Evolutionary conservation across 805 yeast genomes (phyloP), one percentile per base, ranked within the genome.

Genomic region (Blastobotrys americana): DNA sequence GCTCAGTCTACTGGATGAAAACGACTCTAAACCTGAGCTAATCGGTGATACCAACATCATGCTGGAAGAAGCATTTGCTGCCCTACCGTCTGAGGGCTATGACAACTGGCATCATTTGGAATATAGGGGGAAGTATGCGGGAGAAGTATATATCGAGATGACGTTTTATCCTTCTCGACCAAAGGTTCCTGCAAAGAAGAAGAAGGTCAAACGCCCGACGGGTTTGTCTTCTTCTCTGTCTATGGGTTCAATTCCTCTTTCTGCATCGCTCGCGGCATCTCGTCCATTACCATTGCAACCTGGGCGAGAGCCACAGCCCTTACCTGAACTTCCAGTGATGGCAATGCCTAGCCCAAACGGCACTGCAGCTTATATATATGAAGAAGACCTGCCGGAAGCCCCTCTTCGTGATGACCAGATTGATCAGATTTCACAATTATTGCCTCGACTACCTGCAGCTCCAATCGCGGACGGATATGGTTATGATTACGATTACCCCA

Each of bases 131-230:
- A 77, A 80, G 54, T 78, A 82, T 44, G 96, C 96, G 1, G 98
- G 98, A 1, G 84, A 78, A 61, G 77, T 93, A 1, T 90, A 80
- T 62, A 66, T 93, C 44, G 97, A 93, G 57, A 81, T 93, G 83
- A 87, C 97, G 0, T 93, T 86, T 58, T 86, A 85, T 58, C 93
- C 96, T 1, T 59, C 69, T 1, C 58, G 50, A 38, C 51, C 57
- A 20, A 42, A 41, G 18, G 42, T 52, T 17, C 55, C 57, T 16
- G 49, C 54, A 4, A 54, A 52, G 45, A 45, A 42, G 27, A 37
- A 22, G 20, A 31, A 34, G 27, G 13, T 22, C 18, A 41, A 41
- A 33, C 18, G 16, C 38, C 38, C 6, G 13, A 8, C 31, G 10
- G 31, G 31, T 13, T 8, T 25, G 31, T 25, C 31, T 8, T 25